A percentile compares a stretch with the other conserved stretches of the same genome.
phyloP scores from a whole-genome alignment of 176 grass and related monocot species.

The Rhynchospora pubera region DNA sequence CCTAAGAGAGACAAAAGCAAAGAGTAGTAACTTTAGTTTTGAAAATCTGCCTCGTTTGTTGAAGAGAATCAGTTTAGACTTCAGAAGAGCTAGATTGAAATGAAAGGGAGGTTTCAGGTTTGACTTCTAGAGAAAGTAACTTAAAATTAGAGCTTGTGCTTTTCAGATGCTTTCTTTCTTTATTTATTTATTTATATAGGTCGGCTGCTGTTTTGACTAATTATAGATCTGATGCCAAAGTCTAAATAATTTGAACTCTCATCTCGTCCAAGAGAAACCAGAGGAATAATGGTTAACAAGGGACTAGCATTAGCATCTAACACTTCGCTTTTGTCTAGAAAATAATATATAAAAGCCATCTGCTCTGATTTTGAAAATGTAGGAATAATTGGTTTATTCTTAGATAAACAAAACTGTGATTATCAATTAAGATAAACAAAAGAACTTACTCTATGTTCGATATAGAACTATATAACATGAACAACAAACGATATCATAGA shows the following conservation, averaged over 20 bases:
- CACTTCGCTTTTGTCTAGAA: neutral
- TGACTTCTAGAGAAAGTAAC: neutral
- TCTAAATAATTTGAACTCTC: neutral
- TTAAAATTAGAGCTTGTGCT: neutral
- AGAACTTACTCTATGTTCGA: neutral
- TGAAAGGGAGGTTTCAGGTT: neutral
- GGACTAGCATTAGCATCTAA: neutral
- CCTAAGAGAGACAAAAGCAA: conserved; percentile 9
- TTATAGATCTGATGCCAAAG: neutral
- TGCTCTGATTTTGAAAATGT: too few species aligned
- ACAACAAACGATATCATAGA: neutral
- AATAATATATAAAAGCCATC: too few species aligned
- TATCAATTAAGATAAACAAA: neutral
- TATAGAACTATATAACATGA: neutral
- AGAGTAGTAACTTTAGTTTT: neutral
- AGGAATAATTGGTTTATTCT: neutral
- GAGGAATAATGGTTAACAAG: neutral
- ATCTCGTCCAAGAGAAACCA: neutral
- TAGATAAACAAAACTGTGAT: neutral
- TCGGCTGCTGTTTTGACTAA: neutral
- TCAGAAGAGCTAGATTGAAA: neutral
- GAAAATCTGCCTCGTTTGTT: conserved; percentile 12
- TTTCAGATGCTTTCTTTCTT: conserved; percentile 1
- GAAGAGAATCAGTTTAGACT: neutral
- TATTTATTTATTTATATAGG: neutral